Evolutionary conservation across 768 basidiomycete genomes (phyloP), one percentile per base, ranked within the genome.

Genomic region (Kwoniella dendrophila): DNA sequence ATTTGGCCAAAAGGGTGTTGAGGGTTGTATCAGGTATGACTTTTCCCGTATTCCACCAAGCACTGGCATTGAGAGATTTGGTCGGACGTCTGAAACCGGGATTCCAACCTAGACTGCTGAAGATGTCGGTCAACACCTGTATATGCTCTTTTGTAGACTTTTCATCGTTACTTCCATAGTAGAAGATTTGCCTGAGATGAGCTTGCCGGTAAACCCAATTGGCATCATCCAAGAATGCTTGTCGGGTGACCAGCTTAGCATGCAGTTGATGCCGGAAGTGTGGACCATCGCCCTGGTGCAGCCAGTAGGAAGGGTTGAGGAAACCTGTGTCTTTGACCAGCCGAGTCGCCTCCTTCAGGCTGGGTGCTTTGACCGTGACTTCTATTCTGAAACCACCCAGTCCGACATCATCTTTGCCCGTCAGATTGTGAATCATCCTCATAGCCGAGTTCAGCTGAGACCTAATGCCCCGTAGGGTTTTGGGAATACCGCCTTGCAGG

Each of bases 381-480:
- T 70, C 66, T 22, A 70, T 63, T 50, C 68, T 26, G 49, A 63
- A 70, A 2, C 68, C 68, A 18, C 66, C 68, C 8, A 70, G n/a
- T 8, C 5, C 47, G 2, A 14, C 4, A 4, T 49, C 47, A 18
- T 54, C 51, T 30, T 45, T 49, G 10, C 51, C 29, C 29, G 50
- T 10, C 14, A 70, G 61, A 41, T 41, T 43, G 43, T 70, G 61
- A n/a, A 67, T 70, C 65, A 67, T 60, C 12, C 27, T 47, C 8
- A 44, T 24, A 11, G 45, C 56, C 10, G 36, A 30, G 2, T 49
- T 27, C 14, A 49, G 47, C 32, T 62, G 49, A 30, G 36, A 40
- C 43, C 36, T 16, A 6, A 69, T 30, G 2, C 60, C 59, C 6
- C 10, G 7, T n/a, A 63, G 14, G 20, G 59, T 53, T 33, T 43